Base-by-base conservation (phyloP, 768 basidiomycete genomes). In the Galerina sulciceps region DNA sequence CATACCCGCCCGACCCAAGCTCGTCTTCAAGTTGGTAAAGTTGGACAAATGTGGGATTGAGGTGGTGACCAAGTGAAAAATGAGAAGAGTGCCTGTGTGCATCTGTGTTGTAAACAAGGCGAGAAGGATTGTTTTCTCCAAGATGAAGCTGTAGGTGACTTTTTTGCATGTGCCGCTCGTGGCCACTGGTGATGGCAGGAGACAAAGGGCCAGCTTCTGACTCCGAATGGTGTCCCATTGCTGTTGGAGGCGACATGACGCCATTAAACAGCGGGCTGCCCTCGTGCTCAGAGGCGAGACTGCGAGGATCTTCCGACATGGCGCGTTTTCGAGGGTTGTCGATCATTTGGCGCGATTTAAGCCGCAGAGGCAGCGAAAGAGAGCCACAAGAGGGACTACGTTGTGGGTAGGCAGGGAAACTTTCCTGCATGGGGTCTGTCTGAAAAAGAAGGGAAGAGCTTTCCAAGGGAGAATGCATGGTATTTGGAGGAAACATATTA, bases 1-100 rank as follows among this genome's bases (percentile, higher is more conserved):
- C 95, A 69, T 95, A 98, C 15, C 95, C 95, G 43, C 96, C 96
- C 10, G 88, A 87, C 41, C 96, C 96, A 22, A 98, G 81, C 69
- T 93, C 89, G 63, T 90, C 91, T 37, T 82, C 83, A 20, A 91
- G 83, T 37, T 77, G 69, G 65, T 91, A 93, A 46, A 67, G 68
- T 41, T 73, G 76, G 47, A 84, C 83, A 65, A 94, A 94, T 43
- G 78, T 75, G 6, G 79, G 67, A 65, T 87, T 79, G 46, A 94
- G 81, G 36, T 68, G 67, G 70, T 94, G 90, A 1, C 80, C 82
- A 4, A 70, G 65, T 1, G 87, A 85, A 66, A 94, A 93, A 18
- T 75, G 71, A 6, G 68, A 64, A 3, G 77, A 81, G 62, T 77
- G 69, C 20, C 70, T 52, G 15, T 65, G 62, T 3, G 77, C 79